Evolutionary conservation across 2,329 filamentous ascomycete genomes (phyloP).

Genomic region (Alternaria sp.): DNA sequence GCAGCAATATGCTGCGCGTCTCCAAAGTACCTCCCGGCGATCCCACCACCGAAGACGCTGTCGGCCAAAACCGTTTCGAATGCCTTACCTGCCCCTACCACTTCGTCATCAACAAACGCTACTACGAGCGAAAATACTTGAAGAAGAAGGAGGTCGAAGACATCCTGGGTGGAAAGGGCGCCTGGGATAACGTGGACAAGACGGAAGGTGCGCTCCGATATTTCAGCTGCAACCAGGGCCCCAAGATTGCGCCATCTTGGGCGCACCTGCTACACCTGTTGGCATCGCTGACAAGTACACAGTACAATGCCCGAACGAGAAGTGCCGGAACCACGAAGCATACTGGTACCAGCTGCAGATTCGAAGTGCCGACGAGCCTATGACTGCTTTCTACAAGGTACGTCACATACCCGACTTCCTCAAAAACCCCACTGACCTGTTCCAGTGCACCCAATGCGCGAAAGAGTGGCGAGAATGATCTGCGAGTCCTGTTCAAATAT

Average conservation of each 20-base stretch:
- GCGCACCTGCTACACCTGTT: not conserved
- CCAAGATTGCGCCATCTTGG: not conserved
- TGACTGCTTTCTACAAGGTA: constrained; percentile 95
- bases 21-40: constrained; percentile 54
- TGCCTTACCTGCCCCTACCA: constrained; percentile 96
- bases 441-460: constrained; percentile 51
- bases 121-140: constrained; percentile 81
- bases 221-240: too few relatives aligned
- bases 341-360: constrained; percentile 98
- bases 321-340: constrained; percentile 81
- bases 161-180: constrained; percentile 84
- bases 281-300: constrained; percentile 5
- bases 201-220: constrained; percentile 59
- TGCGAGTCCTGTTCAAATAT: not conserved
- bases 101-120: constrained; percentile 77
- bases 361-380: constrained; percentile 95
- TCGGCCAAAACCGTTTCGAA: constrained; percentile 78
- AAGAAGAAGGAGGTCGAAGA: constrained; percentile 87
- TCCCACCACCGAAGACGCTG: constrained; percentile 45
- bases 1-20: constrained; percentile 83
- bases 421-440: constrained; percentile 4
- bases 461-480: constrained; percentile 53
- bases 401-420: not conserved
- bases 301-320: constrained; percentile 82
- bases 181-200: constrained; percentile 92